Percentiles rank a stretch among this genome's conserved stretches.
phyloP scores from a whole-genome alignment of 163 green algal species.

The Smithsoniella earleae region DNA sequence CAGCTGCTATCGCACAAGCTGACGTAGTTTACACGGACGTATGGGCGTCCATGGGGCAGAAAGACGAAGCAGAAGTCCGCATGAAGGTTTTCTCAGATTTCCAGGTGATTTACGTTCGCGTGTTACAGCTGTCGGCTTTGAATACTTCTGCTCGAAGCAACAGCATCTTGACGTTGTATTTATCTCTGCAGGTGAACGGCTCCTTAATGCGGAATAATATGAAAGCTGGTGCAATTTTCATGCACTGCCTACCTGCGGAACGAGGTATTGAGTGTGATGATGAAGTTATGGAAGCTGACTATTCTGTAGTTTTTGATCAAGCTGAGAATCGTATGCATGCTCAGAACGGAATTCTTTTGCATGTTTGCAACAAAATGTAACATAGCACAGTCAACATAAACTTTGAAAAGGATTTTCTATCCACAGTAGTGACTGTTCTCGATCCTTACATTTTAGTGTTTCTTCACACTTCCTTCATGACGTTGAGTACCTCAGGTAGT shows the following conservation, averaged over 20 bases:
- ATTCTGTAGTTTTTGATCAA: constrained; percentile 65
- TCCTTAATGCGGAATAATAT: constrained; percentile 74
- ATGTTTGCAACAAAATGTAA: constrained; percentile 40
- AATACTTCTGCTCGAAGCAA: not conserved
- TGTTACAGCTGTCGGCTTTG: no score
- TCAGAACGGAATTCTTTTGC: constrained; percentile 93
- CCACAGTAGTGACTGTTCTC: no score
- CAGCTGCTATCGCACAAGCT: constrained; percentile 78
- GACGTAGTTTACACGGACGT: constrained; percentile 98
- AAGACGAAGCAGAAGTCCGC: constrained; percentile 80
- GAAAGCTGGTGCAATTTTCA: constrained; percentile 72
- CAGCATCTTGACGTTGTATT: not conserved
- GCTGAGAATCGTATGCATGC: constrained; percentile 99
- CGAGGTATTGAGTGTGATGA: constrained; percentile 87
- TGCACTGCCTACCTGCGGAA: constrained; percentile 95
- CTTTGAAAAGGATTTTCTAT: no score
- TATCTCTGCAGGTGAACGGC: constrained; percentile 66
- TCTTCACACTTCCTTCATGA: no score
- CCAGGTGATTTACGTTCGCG: no score
- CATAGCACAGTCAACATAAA: no score
- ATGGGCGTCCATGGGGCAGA: constrained; percentile 98
- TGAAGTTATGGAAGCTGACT: constrained; percentile 81
- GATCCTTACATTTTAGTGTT: no score
- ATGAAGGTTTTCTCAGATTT: constrained; percentile 77
- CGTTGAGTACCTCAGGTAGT: no score